Conservation (phyloP, 805 yeast genomes). For the Wickerhamiella domercqiae region DNA sequence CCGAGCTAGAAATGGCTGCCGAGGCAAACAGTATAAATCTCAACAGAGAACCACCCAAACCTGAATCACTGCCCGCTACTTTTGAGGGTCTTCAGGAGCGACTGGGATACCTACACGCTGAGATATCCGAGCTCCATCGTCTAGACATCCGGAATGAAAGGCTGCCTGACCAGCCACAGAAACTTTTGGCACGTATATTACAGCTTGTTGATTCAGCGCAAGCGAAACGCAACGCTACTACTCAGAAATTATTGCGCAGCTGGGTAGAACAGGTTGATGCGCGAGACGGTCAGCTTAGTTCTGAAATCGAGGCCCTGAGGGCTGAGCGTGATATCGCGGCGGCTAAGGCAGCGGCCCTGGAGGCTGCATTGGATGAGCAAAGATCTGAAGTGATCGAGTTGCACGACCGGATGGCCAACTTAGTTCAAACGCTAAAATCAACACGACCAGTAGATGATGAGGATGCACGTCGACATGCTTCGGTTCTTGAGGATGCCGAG, state of each 20-base stretch:
- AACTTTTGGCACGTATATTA: constrained; percentile 5
- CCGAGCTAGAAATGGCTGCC: not conserved
- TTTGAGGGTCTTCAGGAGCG: constrained; percentile 6
- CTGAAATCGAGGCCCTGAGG: constrained; percentile 1
- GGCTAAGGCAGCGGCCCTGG: constrained; percentile 61
- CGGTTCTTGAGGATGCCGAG: too few species aligned
- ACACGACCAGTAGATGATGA: not conserved
- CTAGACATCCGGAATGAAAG: constrained; percentile 1
- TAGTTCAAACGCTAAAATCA: not conserved
- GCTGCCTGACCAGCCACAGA: constrained; percentile 7
- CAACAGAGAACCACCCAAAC: not conserved
- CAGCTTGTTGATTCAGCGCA: constrained; percentile 6
- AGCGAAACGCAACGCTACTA: constrained; percentile 4
- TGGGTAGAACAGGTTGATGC: constrained; percentile 8
- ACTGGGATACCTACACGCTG: constrained; percentile 5
- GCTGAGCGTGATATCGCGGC: constrained; percentile 45
- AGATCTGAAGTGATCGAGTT: not conserved
- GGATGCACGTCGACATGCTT: too few species aligned
- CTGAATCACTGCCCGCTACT: not conserved
- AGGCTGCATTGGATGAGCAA: not conserved
- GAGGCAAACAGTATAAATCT: not conserved
- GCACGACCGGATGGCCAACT: not conserved
- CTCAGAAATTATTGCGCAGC: constrained; percentile 7
- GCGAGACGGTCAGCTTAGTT: constrained; percentile 5
- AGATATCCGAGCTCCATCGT: constrained; percentile 5